Percentiles rank a stretch among this genome's conserved stretches.
Conservation (phyloP, 1,284 basidiomycete genomes). For the Cryptococcus amylolentus region DNA sequence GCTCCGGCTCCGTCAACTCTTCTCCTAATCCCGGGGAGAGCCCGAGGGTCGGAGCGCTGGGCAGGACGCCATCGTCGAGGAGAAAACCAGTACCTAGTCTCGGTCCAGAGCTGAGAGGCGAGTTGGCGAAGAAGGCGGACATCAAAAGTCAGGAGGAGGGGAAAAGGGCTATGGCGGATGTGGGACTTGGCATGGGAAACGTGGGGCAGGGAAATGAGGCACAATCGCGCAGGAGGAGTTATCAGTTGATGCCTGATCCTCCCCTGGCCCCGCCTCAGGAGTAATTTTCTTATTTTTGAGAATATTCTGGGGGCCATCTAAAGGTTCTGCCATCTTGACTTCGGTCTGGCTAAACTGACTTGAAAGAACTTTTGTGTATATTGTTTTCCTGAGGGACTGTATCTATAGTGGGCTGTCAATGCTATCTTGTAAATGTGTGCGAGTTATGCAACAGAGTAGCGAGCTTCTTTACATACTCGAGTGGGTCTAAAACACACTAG, state of each 20-base stretch:
- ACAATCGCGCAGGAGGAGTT: conserved; percentile 16
- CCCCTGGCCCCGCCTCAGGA: conserved; percentile 12
- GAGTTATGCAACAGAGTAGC: no score
- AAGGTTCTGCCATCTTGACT: neutral
- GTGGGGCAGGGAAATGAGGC: conserved; percentile 1
- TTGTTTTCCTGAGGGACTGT: neutral
- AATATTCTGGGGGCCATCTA: neutral
- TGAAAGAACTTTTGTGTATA: no score
- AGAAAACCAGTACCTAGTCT: conserved; percentile 34
- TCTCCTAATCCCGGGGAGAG: neutral
- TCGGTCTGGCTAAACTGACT: neutral
- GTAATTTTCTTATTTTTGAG: no score
- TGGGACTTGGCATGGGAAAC: neutral
- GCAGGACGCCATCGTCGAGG: conserved; percentile 9
- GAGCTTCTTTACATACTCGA: no score
- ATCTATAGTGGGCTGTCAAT: neutral
- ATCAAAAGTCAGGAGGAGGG: conserved; percentile 2
- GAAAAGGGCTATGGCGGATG: neutral
- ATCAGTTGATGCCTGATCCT: conserved; percentile 21
- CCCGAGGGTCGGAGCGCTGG: neutral
- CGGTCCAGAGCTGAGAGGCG: conserved; percentile 25
- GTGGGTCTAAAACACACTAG: neutral
- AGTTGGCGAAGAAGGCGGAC: conserved; percentile 20
- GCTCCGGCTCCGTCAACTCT: neutral
- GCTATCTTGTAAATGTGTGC: no score